phyloP scores from a whole-genome alignment of 2,329 filamentous ascomycete species.

The Ophiobolus disseminans region DNA sequence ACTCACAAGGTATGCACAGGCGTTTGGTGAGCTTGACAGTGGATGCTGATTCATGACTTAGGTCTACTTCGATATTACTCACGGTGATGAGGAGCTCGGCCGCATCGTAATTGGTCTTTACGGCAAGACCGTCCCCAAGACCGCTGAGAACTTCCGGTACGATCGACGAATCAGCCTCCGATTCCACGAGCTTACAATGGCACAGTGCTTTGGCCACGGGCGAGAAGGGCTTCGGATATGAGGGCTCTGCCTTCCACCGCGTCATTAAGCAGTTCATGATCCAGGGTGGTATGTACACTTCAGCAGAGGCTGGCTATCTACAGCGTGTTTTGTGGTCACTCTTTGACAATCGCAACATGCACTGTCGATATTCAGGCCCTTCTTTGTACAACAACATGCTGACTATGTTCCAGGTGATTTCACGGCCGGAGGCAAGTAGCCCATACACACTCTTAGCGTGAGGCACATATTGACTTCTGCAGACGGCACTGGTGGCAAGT shows the following conservation, averaged over 20 bases:
- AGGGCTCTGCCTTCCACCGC: conserved; percentile 84
- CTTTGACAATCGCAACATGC: too few species aligned
- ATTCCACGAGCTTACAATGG: conserved; percentile 14
- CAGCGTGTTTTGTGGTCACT: not conserved
- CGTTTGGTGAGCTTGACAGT: not conserved
- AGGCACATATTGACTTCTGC: too few species aligned
- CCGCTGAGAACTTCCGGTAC: conserved; percentile 69
- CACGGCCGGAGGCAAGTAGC: too few species aligned
- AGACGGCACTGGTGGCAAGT: conserved; percentile 85
- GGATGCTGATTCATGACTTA: conserved; percentile 24
- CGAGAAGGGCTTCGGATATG: conserved; percentile 85
- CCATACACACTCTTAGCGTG: too few species aligned
- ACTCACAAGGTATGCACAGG: conserved; percentile 74
- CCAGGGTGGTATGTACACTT: conserved; percentile 67
- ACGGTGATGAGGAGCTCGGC: conserved; percentile 76
- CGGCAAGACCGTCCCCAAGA: conserved; percentile 85
- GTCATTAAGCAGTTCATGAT: conserved; percentile 94
- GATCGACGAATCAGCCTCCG: too few species aligned
- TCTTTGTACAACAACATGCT: too few species aligned
- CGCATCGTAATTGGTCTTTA: conserved; percentile 83
- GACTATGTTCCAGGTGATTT: conserved; percentile 63
- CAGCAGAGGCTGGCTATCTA: too few species aligned
- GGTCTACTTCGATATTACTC: conserved; percentile 84
- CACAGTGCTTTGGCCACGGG: conserved; percentile 80
- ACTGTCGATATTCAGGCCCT: too few species aligned